A percentile compares a stretch with the other conserved stretches of the same genome.
phyloP scores from a whole-genome alignment of 441 rosid genomes.

The Pelargonium myrrhifolium region DNA sequence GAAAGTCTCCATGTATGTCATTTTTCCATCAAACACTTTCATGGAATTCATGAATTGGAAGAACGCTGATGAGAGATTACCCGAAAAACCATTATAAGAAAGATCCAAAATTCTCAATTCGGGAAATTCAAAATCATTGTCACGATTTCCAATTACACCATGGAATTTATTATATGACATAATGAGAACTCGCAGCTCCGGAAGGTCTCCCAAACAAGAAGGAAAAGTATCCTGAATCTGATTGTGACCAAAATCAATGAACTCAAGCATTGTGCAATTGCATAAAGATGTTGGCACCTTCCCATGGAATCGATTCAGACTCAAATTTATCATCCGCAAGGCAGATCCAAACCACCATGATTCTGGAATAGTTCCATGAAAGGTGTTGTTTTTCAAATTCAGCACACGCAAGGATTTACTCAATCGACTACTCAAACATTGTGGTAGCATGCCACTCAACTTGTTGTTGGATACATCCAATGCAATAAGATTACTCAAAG shows the following conservation, averaged over 20 bases:
- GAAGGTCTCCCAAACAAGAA: too few relatives aligned
- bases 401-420: too few relatives aligned
- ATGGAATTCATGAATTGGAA: not conserved
- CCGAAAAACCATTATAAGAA: not conserved
- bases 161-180: too few relatives aligned
- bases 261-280: not conserved
- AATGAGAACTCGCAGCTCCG: too few relatives aligned
- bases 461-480: not conserved
- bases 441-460: not conserved
- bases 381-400: too few relatives aligned
- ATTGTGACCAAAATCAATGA: not conserved
- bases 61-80: not conserved
- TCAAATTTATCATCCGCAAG: not conserved
- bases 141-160: too few relatives aligned
- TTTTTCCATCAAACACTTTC: not conserved
- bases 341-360: not conserved
- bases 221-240: not conserved
- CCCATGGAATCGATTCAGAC: not conserved
- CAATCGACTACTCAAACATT: not conserved
- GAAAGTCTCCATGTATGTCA: not conserved
- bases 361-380: not conserved
- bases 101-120: not conserved
- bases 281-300: not conserved
- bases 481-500: not conserved
- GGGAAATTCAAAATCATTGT: too few relatives aligned